Conservation (phyloP, 805 yeast genomes). For the Candida ipomoeae region DNA sequence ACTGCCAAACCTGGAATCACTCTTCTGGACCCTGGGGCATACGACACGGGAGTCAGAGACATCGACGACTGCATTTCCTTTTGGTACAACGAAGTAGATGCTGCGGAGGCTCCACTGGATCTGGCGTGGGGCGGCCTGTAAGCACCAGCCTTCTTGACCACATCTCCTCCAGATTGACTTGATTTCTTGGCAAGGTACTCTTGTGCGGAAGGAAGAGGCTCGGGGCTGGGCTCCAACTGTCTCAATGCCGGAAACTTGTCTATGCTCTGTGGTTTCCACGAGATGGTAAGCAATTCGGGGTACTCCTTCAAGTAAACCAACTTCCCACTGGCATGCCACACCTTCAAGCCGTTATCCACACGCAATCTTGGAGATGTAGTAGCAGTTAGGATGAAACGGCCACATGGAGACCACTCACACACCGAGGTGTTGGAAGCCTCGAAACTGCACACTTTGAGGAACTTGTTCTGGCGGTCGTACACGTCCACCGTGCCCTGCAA, state of each 20-base stretch:
- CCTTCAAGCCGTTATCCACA: conserved; percentile 90
- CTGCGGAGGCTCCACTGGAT: conserved; percentile 30
- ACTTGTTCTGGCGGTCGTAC: conserved; percentile 85
- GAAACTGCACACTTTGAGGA: conserved; percentile 71
- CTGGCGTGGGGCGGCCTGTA: conserved; percentile 97
- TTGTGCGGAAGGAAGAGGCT: conserved; percentile 67
- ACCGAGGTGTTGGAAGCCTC: conserved; percentile 95
- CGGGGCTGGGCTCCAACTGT: conserved; percentile 51
- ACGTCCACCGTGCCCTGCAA: conserved; percentile 95
- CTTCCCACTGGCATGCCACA: conserved; percentile 90
- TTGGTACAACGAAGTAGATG: conserved; percentile 53
- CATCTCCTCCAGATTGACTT: conserved; percentile 27
- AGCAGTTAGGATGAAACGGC: conserved; percentile 87
- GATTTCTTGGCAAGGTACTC: conserved; percentile 47
- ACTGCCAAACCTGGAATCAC: conserved; percentile 51
- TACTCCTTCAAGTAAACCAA: conserved; percentile 75
- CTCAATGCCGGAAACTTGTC: conserved; percentile 53
- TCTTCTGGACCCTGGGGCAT: conserved; percentile 26
- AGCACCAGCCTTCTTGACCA: conserved; percentile 69
- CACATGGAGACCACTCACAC: conserved; percentile 98
- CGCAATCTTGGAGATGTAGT: conserved; percentile 95
- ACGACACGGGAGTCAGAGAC: conserved; percentile 15
- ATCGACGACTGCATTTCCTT: conserved; percentile 41
- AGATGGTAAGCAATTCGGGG: conserved; percentile 72
- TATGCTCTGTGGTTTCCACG: conserved; percentile 74